These are phyloP conservation scores for Russula dissimulans DNA, from an alignment of 768 basidiomycete species.

Conservation along the genomic window DNA sequence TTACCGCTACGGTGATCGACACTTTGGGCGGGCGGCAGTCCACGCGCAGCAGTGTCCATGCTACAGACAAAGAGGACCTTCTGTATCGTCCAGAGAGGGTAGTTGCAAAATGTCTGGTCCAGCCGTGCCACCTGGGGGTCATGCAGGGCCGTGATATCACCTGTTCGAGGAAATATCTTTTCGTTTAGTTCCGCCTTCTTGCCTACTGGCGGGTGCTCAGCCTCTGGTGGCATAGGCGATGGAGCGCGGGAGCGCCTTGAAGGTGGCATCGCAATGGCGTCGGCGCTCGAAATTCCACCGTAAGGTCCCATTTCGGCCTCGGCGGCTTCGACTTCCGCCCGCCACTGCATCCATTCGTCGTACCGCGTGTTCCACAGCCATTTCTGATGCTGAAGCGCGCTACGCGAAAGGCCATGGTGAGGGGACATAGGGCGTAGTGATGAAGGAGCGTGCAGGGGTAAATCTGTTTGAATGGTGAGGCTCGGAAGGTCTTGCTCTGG, in stretches of 20 bases:
- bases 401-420: conserved; percentile 56
- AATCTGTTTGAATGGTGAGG: not conserved
- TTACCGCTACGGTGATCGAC: not conserved
- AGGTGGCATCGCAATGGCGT: conserved; percentile 3
- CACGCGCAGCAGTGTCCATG: conserved; percentile 26
- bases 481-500: not conserved
- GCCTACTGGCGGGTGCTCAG: not conserved
- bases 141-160: conserved; percentile 49
- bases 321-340: conserved; percentile 15
- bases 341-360: conserved; percentile 40
- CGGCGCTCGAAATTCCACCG: conserved; percentile 18
- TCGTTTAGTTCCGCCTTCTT: conserved; percentile 20
- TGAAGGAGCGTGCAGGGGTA: not conserved
- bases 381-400: conserved; percentile 50
- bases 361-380: conserved; percentile 53
- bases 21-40: not conserved
- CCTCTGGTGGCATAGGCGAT: not conserved
- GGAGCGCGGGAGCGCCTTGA: not conserved
- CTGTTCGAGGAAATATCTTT: conserved; percentile 46
- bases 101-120: conserved; percentile 48
- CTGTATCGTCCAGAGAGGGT: conserved; percentile 56
- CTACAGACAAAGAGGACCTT: conserved; percentile 60
- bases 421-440: conserved; percentile 1
- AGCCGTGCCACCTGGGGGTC: conserved; percentile 48
- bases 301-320: conserved; percentile 18